Conservation (phyloP, 2,329 filamentous ascomycete species). For the Penicillium freii region DNA sequence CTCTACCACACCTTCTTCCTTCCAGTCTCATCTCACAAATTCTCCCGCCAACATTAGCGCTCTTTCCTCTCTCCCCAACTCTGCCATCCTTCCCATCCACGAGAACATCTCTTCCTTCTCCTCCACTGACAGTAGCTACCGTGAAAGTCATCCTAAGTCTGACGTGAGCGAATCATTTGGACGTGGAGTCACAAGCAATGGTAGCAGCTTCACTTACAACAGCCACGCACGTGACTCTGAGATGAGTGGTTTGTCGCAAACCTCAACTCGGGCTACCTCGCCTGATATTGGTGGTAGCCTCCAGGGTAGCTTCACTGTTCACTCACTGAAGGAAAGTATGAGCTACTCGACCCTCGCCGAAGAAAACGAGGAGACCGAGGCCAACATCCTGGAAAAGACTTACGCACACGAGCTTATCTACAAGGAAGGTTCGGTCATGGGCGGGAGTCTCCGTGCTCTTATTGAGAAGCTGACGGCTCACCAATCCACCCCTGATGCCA, state of each 20-base stretch:
- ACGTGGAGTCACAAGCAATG: constrained; percentile 71
- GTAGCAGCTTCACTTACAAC: constrained; percentile 73
- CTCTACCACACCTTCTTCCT: constrained; percentile 41
- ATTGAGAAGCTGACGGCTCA: constrained; percentile 94
- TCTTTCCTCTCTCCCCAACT: constrained; percentile 28
- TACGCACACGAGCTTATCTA: constrained; percentile 91
- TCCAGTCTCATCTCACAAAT: constrained; percentile 41
- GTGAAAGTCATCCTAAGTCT: constrained; percentile 35
- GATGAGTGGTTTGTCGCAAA: constrained; percentile 73
- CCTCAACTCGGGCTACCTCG: constrained; percentile 84
- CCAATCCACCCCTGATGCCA: constrained; percentile 84
- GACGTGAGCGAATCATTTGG: constrained; percentile 47
- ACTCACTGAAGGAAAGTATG: constrained; percentile 67
- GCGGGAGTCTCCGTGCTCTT: constrained; percentile 82
- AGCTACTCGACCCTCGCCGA: constrained; percentile 67
- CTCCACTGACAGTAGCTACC: constrained; percentile 35
- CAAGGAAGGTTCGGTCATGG: constrained; percentile 91
- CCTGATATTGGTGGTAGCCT: constrained; percentile 63
- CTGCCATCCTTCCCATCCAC: constrained; percentile 27
- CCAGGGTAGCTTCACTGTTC: constrained; percentile 56
- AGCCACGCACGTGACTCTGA: constrained; percentile 74
- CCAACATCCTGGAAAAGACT: constrained; percentile 82
- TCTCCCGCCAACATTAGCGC: constrained; percentile 33
- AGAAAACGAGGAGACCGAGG: constrained; percentile 75
- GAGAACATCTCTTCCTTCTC: constrained; percentile 30